Conservation (phyloP, 352 stramenopile genomes). For the Globisporangium acanthophoron region DNA sequence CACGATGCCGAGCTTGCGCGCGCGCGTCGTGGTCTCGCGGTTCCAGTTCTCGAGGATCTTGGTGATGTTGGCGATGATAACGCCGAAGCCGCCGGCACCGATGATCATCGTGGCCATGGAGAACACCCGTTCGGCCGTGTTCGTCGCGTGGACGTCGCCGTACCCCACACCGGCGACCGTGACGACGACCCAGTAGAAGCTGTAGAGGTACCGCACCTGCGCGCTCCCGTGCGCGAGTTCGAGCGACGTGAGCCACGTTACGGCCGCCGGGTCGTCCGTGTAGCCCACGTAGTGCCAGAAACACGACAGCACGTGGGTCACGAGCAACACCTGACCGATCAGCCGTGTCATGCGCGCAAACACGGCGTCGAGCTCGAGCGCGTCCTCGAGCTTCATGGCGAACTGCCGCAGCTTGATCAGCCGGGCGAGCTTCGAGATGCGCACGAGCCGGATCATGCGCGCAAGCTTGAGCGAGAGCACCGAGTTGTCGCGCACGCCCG, state of each 20-base stretch:
- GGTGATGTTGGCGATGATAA: conserved; percentile 83
- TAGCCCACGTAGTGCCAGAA: conserved; percentile 76
- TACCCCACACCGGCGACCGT: conserved; percentile 81
- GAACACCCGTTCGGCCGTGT: conserved; percentile 61
- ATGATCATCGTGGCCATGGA: conserved; percentile 69
- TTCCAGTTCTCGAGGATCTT: conserved; percentile 82
- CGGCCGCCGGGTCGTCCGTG: conserved; percentile 17
- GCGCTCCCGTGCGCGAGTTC: conserved; percentile 22
- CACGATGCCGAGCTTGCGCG: conserved; percentile 56
- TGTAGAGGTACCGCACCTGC: conserved; percentile 60
- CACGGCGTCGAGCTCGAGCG: conserved; percentile 57
- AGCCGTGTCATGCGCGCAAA: conserved; percentile 55
- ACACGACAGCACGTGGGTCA: conserved; percentile 70
- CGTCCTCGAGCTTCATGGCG: conserved; percentile 65
- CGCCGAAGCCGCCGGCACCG: conserved; percentile 67
- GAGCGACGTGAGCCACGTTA: conserved; percentile 43
- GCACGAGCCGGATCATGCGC: conserved; percentile 53
- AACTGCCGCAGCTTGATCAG: conserved; percentile 70
- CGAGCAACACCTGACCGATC: conserved; percentile 59
- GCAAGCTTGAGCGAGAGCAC: conserved; percentile 64
- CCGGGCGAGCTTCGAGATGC: conserved; percentile 63
- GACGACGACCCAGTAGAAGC: conserved; percentile 82
- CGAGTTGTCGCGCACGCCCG: conserved; percentile 21
- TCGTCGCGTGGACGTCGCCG: conserved; percentile 73
- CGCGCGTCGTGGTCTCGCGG: conserved; percentile 42